Evolutionary conservation across 805 yeast genomes (phyloP).

Genomic region (Hanseniaspora opuntiae): DNA sequence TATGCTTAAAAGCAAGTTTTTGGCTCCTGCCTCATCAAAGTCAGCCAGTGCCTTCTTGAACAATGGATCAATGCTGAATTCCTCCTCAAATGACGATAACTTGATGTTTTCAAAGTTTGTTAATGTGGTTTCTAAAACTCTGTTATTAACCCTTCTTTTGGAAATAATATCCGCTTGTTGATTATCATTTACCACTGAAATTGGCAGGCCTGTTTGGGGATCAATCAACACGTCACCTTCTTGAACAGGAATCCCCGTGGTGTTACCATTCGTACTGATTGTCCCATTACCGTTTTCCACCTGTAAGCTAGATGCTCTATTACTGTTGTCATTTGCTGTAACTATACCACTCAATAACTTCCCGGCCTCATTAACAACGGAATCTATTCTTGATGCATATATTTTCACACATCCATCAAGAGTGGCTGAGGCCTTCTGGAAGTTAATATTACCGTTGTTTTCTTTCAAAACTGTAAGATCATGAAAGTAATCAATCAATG

Average conservation of each 20-base stretch:
- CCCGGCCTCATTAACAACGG: conserved; percentile 84
- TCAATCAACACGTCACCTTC: conserved; percentile 23
- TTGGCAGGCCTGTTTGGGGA: conserved; percentile 25
- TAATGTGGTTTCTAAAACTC: conserved; percentile 32
- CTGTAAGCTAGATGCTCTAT: not conserved
- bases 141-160: conserved; percentile 22
- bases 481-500: conserved; percentile 80
- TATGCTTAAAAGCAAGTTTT: conserved; percentile 50
- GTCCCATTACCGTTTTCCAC: conserved; percentile 19
- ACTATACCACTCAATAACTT: conserved; percentile 66
- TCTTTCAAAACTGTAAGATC: conserved; percentile 64
- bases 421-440: conserved; percentile 82
- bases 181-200: conserved; percentile 17
- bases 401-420: conserved; percentile 90
- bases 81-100: conserved; percentile 48
- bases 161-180: conserved; percentile 18
- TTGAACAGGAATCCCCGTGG: conserved; percentile 17
- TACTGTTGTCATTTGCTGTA: conserved; percentile 24
- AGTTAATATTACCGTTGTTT: conserved; percentile 56
- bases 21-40: conserved; percentile 75
- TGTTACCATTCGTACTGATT: conserved; percentile 17
- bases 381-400: conserved; percentile 79
- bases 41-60: conserved; percentile 64
- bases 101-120: conserved; percentile 39
- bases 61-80: conserved; percentile 55